A percentile compares a stretch with the other conserved stretches of the same genome.
phyloP scores from a whole-genome alignment of 2,329 filamentous ascomycete genomes.

The Fusarium palustre region DNA sequence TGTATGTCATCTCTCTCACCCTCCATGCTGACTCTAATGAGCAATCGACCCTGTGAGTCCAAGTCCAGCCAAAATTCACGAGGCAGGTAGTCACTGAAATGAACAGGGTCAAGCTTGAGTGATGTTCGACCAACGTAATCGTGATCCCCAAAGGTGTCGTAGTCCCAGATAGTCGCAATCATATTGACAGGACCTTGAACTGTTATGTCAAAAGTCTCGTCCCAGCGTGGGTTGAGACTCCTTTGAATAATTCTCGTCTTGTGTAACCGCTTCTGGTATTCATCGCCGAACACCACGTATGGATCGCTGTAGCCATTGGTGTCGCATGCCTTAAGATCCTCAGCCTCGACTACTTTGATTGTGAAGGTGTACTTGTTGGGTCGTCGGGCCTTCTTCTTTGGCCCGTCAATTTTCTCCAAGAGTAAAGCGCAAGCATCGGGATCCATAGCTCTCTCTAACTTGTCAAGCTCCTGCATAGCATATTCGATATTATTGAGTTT shows the following conservation, averaged over 20 bases:
- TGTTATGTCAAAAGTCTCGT: slow-evolving; percentile 95
- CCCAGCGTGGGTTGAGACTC: slow-evolving; percentile 94
- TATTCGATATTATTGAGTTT: slow-evolving; percentile 99
- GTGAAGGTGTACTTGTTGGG: slow-evolving; percentile 96
- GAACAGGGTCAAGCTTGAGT: slow-evolving; percentile 95
- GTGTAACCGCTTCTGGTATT: slow-evolving; percentile 95
- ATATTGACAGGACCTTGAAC: slow-evolving; percentile 92
- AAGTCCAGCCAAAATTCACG: slow-evolving; percentile 98
- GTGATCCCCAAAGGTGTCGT: slow-evolving; percentile 96
- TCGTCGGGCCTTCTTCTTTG: slow-evolving; percentile 71
- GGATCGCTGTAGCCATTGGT: slow-evolving; percentile 94
- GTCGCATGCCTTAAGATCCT: slow-evolving; percentile 98
- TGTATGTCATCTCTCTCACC: slow-evolving; percentile 98
- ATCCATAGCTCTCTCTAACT: slow-evolving; percentile 88
- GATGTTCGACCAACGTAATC: slow-evolving; percentile 98
- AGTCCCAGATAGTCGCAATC: slow-evolving; percentile 98
- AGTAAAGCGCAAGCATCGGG: slow-evolving; percentile 90
- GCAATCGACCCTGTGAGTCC: slow-evolving; percentile 89
- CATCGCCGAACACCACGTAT: slow-evolving; percentile 95
- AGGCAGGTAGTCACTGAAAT: slow-evolving; percentile 95
- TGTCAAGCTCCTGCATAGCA: slow-evolving; percentile 91
- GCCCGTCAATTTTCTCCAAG: slow-evolving; percentile 78
- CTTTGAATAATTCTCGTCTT: slow-evolving; percentile 94
- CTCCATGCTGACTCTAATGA: slow-evolving; percentile 97
- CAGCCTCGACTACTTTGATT: slow-evolving; percentile 97